Base-by-base conservation (phyloP, 331 rosid genomes). In the Arachis monticola region DNA sequence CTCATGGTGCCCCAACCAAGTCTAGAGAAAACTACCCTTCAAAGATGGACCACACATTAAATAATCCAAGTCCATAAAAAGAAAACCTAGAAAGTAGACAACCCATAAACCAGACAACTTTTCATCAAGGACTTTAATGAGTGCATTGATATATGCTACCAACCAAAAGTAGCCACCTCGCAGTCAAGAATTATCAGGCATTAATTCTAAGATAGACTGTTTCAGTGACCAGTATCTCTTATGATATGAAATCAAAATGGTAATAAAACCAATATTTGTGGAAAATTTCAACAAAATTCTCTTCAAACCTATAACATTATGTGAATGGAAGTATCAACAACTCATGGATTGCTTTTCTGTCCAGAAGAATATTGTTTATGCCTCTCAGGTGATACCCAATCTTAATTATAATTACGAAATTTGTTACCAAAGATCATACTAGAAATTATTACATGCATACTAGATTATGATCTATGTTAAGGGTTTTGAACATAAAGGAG, bases 111-210 rank as follows among this genome's bases (percentile, higher is more conserved):
- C 52, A 59, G 41, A 63, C 82, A 60, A 22, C 60, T 65, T 65
- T 27, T 40, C 45, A 67, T 10, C 51, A 13, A 35, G 60, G 67
- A 57, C 53, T 67, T 72, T 45, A 50, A 72, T 72, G 63, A 31
- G 77, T 27, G 79, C 74, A 72, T 67, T 44, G 60, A 55, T 46
- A 40, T 42, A 41, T 35, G 72, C 64, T 55, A 83, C 76, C 78
- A 75, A 64, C 73, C 77, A 46, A 13, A 73, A n/a, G 74, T 53
- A 67, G 53, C 48, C 12, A 14, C 32, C 55, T 30, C 65, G 46
- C 35, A 64, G 64, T 38, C 35, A 46, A 42, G 72, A 57, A 75
- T 31, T 27, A 51, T 32, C 61, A 66, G 64, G 35, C 69, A 47
- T 10, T 11, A 48, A 45, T 57, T 73, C 63, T 62, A 77, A 56